Evolutionary conservation across 345 rosid species (phyloP).

Genomic region (Mangifera indica): DNA sequence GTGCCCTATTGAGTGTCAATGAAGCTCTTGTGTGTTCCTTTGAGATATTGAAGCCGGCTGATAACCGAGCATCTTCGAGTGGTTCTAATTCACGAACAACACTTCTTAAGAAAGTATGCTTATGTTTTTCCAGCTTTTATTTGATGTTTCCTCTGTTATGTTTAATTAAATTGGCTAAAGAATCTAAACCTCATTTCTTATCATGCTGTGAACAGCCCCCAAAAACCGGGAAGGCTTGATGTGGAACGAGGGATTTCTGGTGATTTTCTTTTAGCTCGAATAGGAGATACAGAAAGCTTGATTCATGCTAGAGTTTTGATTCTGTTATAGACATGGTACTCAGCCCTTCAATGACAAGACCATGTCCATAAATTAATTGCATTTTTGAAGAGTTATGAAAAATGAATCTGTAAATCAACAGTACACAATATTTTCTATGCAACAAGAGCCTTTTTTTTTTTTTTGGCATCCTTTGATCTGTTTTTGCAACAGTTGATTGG

Average conservation of each 20-base stretch:
- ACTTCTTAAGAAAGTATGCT: slow-evolving; percentile 67
- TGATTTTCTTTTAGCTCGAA: neutral
- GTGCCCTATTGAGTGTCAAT: slow-evolving; percentile 80
- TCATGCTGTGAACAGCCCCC: slow-evolving; percentile 41
- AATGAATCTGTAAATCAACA: slow-evolving; percentile 21
- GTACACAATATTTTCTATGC: slow-evolving; percentile 14
- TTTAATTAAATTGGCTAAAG: neutral
- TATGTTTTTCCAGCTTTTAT: neutral
- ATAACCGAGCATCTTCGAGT: slow-evolving; percentile 37
- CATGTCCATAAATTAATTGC: slow-evolving; percentile 15
- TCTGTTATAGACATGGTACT: neutral
- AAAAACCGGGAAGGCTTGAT: slow-evolving; percentile 36
- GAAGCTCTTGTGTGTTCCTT: slow-evolving; percentile 79
- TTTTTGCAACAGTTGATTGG: slow-evolving; percentile 12
- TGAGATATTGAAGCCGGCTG: slow-evolving; percentile 82
- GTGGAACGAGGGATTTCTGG: slow-evolving; percentile 8
- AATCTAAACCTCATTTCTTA: slow-evolving; percentile 8
- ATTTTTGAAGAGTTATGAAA: neutral
- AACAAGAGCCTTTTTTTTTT: slow-evolving; percentile 17
- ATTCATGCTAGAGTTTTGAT: slow-evolving; percentile 7
- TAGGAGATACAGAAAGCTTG: slow-evolving; percentile 24
- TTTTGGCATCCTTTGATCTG: slow-evolving; percentile 7
- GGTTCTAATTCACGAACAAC: slow-evolving; percentile 29
- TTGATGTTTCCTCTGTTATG: neutral
- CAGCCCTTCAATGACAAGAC: neutral